phyloP scores from a whole-genome alignment of 139 green algal genomes.

The Asterochloris sp. region DNA sequence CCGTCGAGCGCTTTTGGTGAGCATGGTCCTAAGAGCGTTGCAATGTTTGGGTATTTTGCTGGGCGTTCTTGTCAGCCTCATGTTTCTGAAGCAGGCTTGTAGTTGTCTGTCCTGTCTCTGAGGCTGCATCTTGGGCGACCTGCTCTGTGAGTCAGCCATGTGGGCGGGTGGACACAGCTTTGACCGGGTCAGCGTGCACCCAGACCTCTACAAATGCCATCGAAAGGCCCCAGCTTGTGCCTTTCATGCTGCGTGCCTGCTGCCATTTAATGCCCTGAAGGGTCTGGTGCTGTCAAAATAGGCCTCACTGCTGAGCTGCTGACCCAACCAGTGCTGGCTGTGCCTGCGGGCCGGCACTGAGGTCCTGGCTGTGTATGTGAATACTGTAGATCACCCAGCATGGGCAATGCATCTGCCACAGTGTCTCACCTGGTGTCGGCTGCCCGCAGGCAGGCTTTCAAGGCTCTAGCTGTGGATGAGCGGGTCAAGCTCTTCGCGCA shows the following conservation, averaged over 20 bases:
- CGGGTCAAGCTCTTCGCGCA: constrained; percentile 27
- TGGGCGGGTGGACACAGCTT: background rate
- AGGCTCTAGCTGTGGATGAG: constrained; percentile 30
- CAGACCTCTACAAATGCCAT: background rate
- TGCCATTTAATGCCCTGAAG: no score
- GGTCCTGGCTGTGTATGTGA: background rate
- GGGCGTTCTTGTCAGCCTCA: background rate
- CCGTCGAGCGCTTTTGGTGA: constrained; percentile 38
- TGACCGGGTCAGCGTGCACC: background rate
- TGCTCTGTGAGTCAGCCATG: background rate
- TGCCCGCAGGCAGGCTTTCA: constrained; percentile 28
- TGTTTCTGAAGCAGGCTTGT: background rate
- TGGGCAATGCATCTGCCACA: background rate
- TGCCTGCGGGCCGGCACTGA: background rate
- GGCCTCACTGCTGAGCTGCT: background rate
- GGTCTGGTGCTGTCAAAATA: background rate
- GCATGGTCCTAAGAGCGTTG: background rate
- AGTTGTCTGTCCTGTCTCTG: background rate
- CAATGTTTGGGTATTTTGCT: background rate
- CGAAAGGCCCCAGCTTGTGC: no score
- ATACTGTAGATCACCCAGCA: background rate
- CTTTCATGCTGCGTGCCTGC: no score
- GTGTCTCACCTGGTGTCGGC: background rate
- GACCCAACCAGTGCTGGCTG: background rate
- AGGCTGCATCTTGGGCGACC: background rate